phyloP scores from a whole-genome alignment of 2,329 filamentous ascomycete species.

The Apiospora hydei region DNA sequence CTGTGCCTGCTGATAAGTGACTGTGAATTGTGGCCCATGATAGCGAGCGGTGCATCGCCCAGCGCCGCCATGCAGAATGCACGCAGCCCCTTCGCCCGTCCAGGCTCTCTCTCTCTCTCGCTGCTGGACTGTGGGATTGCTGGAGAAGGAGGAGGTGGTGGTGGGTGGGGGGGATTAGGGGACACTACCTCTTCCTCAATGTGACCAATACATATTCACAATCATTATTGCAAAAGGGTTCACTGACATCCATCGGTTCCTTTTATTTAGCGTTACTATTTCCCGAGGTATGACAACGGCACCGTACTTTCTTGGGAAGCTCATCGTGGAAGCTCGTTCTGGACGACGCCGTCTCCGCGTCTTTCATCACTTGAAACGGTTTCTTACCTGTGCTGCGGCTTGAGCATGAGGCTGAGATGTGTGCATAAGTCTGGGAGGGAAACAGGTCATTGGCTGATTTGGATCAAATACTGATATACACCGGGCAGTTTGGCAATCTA shows the following conservation, averaged over 20 bases:
- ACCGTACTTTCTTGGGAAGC: background rate
- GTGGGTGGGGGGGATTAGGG: background rate
- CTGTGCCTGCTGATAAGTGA: conserved; percentile 18
- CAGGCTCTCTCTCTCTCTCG: background rate
- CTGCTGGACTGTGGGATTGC: no score
- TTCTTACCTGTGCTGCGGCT: no score
- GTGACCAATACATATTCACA: conserved; percentile 11
- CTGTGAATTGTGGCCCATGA: background rate
- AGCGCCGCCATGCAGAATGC: background rate
- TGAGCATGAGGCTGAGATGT: no score
- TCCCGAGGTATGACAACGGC: background rate
- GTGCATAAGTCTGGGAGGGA: no score
- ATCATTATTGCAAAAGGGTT: background rate
- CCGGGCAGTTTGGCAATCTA: no score
- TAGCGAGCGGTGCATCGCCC: background rate
- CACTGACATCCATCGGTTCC: background rate
- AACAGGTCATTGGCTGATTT: no score
- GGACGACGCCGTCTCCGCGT: no score
- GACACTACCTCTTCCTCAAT: background rate
- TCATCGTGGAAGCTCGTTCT: background rate
- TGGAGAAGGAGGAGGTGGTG: no score
- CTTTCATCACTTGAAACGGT: no score
- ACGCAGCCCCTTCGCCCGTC: background rate
- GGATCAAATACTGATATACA: no score
- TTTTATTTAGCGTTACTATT: background rate